A percentile compares a stretch with the other conserved stretches of the same genome.
phyloP scores from a whole-genome alignment of 2,329 filamentous ascomycete species.

The Albophoma yamanashiensis region DNA sequence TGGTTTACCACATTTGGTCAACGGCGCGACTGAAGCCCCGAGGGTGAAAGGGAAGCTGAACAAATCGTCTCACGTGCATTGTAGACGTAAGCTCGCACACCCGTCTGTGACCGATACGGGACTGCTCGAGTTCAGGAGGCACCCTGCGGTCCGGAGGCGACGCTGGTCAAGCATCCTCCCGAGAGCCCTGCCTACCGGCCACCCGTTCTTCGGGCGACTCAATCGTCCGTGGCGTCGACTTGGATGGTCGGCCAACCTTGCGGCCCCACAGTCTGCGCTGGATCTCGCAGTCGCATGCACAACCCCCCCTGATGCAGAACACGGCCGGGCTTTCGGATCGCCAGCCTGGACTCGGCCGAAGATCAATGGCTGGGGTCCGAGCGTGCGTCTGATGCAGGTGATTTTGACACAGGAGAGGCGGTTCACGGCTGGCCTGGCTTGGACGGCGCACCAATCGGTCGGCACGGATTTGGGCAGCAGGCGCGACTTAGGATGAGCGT shows the following conservation, averaged over 20 bases:
- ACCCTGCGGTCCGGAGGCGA: not conserved
- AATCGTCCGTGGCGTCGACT: not conserved
- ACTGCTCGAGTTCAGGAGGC: not conserved
- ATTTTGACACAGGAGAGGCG: not conserved
- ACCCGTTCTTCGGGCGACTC: too few species aligned
- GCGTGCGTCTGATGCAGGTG: not conserved
- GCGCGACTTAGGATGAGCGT: not conserved
- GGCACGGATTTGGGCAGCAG: not conserved
- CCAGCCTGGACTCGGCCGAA: not conserved
- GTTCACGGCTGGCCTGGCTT: not conserved
- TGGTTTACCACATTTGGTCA: not conserved
- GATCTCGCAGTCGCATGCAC: not conserved
- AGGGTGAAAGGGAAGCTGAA: not conserved
- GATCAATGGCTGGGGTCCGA: not conserved
- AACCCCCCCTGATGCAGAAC: not conserved
- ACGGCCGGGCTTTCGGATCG: not conserved
- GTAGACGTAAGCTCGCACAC: not conserved
- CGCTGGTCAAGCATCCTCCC: not conserved
- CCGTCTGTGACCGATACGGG: not conserved
- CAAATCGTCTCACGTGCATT: not conserved
- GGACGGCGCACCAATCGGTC: not conserved
- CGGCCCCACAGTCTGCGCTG: not conserved
- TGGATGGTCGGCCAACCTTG: not conserved
- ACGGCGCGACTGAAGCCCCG: not conserved
- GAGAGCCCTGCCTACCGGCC: not conserved